These are phyloP conservation scores for Mycena kentingensis DNA, from an alignment of 768 basidiomycete genomes.

Conservation along the genomic window DNA sequence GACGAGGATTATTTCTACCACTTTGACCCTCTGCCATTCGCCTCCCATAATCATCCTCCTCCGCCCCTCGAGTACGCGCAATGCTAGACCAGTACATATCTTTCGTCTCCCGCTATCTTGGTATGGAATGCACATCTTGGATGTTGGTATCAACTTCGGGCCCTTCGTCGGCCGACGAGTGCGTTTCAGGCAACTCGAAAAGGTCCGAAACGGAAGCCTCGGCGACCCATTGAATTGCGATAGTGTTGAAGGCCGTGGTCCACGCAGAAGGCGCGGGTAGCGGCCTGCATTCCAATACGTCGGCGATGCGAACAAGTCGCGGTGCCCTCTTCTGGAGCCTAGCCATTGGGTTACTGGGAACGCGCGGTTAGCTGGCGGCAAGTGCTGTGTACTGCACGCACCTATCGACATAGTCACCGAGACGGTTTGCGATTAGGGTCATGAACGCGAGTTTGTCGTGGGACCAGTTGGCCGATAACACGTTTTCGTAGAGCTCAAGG, in stretches of 20 bases:
- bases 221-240: conserved; percentile 55
- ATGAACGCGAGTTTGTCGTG: conserved; percentile 45
- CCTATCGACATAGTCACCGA: conserved; percentile 70
- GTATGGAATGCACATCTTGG: conserved; percentile 5
- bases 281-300: conserved; percentile 45
- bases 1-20: conserved; percentile 62
- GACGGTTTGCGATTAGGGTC: conserved; percentile 64
- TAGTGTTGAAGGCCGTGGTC: conserved; percentile 70
- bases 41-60: conserved; percentile 59
- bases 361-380: background rate
- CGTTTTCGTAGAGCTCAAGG: conserved; percentile 64
- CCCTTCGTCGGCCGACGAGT: conserved; percentile 3
- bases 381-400: conserved; percentile 27
- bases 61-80: conserved; percentile 59
- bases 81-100: conserved; percentile 52
- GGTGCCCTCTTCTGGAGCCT: conserved; percentile 55
- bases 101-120: conserved; percentile 6
- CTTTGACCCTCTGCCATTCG: conserved; percentile 60
- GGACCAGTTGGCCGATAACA: conserved; percentile 65
- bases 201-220: too few species aligned
- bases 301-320: conserved; percentile 53
- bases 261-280: conserved; percentile 52
- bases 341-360: conserved; percentile 51
- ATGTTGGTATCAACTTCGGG: background rate
- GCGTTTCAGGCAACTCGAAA: conserved; percentile 8